Percentiles rank a stretch among this genome's conserved stretches.
phyloP scores from a whole-genome alignment of 1,139 yeast genomes.

The Pichia sp. region DNA sequence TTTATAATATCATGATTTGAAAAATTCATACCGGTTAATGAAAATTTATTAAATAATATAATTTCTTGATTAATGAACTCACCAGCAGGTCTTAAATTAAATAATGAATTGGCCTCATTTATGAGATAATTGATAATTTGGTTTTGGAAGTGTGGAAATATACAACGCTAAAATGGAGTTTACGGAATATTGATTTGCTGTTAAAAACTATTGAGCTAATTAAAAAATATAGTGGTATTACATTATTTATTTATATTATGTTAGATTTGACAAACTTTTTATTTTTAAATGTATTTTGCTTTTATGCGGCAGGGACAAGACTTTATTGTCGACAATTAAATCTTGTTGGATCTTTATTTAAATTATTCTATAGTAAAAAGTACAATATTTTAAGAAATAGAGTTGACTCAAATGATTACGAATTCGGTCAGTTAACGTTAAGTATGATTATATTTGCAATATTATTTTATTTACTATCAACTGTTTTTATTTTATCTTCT shows the following conservation, averaged over 20 bases:
- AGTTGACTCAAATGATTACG: conserved; percentile 78
- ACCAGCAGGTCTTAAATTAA: conserved; percentile 92
- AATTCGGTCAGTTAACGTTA: conserved; percentile 76
- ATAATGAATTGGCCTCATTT: conserved; percentile 78
- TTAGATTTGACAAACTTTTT: conserved; percentile 60
- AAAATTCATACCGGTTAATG: conserved; percentile 27
- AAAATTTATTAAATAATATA: conserved; percentile 36
- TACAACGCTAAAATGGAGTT: conserved; percentile 26
- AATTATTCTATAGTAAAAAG: conserved; percentile 84
- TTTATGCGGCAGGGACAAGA: conserved; percentile 73
- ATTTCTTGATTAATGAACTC: conserved; percentile 77
- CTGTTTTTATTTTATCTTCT: conserved; percentile 84
- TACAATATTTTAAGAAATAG: conserved; percentile 77
- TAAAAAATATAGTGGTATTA: conserved; percentile 52
- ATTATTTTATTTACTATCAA: conserved; percentile 72
- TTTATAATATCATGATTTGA: conserved; percentile 27
- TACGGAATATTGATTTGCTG: conserved; percentile 14
- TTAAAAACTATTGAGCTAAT: conserved; percentile 36
- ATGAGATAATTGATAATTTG: conserved; percentile 82
- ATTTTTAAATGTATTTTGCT: conserved; percentile 68
- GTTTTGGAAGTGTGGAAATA: conserved; percentile 65
- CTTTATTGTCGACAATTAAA: conserved; percentile 71
- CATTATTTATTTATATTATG: conserved; percentile 60
- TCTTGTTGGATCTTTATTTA: conserved; percentile 66
- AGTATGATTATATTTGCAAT: conserved; percentile 88